Evolutionary conservation across 257 asterid species (phyloP).

Genomic region (Nicotiana sylvestris): DNA sequence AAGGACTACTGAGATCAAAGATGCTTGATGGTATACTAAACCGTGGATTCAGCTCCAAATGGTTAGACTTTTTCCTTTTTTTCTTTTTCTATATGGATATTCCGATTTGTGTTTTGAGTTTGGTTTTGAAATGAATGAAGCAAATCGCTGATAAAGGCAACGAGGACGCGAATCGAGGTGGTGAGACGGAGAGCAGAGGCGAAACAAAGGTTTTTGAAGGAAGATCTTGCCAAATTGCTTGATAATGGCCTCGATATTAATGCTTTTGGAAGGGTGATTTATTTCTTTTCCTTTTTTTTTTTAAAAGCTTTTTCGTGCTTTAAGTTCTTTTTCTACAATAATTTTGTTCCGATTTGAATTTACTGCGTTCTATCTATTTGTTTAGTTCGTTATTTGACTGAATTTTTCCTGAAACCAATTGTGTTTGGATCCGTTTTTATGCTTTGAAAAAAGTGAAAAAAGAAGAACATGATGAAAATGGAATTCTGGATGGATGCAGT

Average conservation of each 20-base stretch:
- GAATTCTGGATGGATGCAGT: neutral
- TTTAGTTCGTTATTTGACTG: neutral
- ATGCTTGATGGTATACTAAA: conserved; percentile 91
- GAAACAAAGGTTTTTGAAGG: conserved; percentile 82
- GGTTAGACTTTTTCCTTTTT: conserved; percentile 42
- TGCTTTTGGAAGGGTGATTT: conserved; percentile 85
- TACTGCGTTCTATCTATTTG: neutral
- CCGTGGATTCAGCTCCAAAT: conserved; percentile 82
- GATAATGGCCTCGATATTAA: conserved; percentile 83
- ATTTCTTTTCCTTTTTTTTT: neutral
- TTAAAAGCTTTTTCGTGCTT: neutral
- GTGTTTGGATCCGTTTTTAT: neutral
- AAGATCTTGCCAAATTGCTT: conserved; percentile 88
- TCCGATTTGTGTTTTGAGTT: neutral
- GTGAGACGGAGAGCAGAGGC: conserved; percentile 79
- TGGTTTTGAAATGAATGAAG: conserved; percentile 35
- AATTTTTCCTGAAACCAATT: neutral
- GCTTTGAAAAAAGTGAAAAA: neutral
- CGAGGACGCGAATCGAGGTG: conserved; percentile 68
- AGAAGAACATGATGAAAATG: neutral
- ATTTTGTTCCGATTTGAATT: neutral
- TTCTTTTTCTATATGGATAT: neutral
- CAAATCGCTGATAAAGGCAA: conserved; percentile 65
- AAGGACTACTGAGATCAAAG: conserved; percentile 27
- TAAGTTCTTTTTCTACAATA: too few species aligned